Conservation (phyloP, 2,329 filamentous ascomycete species). For the Penicillium hordei region DNA sequence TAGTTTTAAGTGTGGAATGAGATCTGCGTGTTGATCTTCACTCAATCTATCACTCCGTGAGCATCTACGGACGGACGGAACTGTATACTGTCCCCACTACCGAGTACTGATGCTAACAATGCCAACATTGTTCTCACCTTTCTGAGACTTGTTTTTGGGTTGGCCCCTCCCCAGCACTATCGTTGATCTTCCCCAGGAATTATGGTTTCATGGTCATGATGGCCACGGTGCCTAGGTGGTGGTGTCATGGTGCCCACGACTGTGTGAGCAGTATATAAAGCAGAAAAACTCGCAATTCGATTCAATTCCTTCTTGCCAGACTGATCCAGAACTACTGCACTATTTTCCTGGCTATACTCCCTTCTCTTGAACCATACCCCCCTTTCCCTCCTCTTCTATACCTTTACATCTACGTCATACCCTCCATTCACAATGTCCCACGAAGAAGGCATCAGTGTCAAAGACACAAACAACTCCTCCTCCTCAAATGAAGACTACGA, state of each 20-base stretch:
- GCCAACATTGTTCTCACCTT: background rate
- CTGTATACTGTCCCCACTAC: background rate
- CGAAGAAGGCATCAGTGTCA: too few species aligned
- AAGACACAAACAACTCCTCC: too few species aligned
- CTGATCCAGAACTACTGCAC: too few species aligned
- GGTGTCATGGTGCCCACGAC: background rate
- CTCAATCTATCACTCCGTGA: background rate
- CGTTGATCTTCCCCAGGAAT: background rate
- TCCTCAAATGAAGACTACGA: background rate
- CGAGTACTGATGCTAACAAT: background rate
- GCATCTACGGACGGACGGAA: conserved; percentile 4
- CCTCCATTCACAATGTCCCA: too few species aligned
- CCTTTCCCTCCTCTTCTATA: too few species aligned
- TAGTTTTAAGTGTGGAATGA: background rate
- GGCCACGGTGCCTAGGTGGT: background rate
- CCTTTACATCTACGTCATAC: too few species aligned
- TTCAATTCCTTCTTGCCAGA: too few species aligned
- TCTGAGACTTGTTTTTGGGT: background rate
- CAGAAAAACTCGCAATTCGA: too few species aligned
- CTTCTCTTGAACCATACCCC: too few species aligned
- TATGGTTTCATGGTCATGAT: background rate
- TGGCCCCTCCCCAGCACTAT: background rate
- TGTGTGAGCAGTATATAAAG: too few species aligned
- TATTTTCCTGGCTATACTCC: too few species aligned
- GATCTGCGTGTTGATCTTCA: conserved; percentile 4